phyloP scores from a whole-genome alignment of 768 basidiomycete genomes.

The Mycena chlorophos region DNA sequence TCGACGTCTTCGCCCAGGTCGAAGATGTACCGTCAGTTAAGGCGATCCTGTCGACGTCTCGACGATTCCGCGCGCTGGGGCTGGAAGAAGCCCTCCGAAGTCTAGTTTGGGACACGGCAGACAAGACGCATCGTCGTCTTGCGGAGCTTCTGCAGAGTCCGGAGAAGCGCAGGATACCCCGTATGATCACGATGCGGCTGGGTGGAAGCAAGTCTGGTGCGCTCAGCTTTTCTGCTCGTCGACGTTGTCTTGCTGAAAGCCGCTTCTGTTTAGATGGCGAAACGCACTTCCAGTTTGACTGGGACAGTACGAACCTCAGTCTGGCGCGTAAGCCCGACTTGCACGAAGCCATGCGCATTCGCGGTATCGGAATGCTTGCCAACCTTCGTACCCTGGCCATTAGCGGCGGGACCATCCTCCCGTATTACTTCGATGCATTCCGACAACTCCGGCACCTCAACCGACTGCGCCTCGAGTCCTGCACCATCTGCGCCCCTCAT shows the following conservation, averaged over 20 bases:
- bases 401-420: background rate
- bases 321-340: background rate
- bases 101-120: background rate
- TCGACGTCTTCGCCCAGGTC: background rate
- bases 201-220: background rate
- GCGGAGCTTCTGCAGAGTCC: background rate
- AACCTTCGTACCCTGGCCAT: constrained; percentile 2
- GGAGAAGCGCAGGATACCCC: background rate
- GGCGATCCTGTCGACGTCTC: background rate
- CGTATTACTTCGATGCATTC: background rate
- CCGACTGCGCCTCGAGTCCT: background rate
- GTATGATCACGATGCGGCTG: background rate
- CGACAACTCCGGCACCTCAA: constrained; percentile 1
- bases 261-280: background rate
- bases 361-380: background rate
- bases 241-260: background rate
- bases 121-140: background rate
- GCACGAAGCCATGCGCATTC: background rate
- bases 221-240: background rate
- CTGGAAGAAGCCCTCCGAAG: background rate
- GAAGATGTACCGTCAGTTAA: background rate
- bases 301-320: background rate
- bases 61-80: background rate
- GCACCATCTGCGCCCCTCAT: background rate
- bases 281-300: background rate